Conservation (phyloP, 306 rosid genomes). For the Vigna reflexopilosa region DNA sequence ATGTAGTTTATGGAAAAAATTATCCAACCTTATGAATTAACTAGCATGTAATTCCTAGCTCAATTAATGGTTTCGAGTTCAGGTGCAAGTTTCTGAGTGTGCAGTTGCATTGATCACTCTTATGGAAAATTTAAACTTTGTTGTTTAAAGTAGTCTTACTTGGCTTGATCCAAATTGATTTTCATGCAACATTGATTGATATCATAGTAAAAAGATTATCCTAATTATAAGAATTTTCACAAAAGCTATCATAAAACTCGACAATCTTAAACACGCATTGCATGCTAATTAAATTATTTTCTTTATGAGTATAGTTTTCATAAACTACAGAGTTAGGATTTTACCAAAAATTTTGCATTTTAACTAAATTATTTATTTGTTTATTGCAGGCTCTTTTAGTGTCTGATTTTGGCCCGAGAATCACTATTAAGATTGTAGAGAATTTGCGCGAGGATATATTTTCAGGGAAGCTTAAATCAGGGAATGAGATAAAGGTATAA, state of each 20-base stretch:
- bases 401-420: conserved; percentile 92
- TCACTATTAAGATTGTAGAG: conserved; percentile 88
- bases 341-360: background rate
- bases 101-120: too few species aligned
- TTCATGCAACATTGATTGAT: background rate
- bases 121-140: background rate
- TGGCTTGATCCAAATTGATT: background rate
- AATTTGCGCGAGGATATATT: conserved; percentile 79
- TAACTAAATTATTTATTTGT: background rate
- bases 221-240: background rate
- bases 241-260: background rate
- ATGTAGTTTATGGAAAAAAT: background rate
- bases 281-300: background rate
- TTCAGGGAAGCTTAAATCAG: conserved; percentile 92
- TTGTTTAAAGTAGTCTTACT: background rate
- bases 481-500: conserved; percentile 86
- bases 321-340: background rate
- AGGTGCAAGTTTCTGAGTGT: too few species aligned
- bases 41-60: background rate
- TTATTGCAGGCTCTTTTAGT: conserved; percentile 75
- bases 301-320: background rate
- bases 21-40: background rate
- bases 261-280: background rate
- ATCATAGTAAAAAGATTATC: background rate
- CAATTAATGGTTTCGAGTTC: too few species aligned